Percentiles rank a stretch among this genome's conserved stretches.
phyloP scores from a whole-genome alignment of 768 basidiomycete species.

The Steccherinum ochraceum region DNA sequence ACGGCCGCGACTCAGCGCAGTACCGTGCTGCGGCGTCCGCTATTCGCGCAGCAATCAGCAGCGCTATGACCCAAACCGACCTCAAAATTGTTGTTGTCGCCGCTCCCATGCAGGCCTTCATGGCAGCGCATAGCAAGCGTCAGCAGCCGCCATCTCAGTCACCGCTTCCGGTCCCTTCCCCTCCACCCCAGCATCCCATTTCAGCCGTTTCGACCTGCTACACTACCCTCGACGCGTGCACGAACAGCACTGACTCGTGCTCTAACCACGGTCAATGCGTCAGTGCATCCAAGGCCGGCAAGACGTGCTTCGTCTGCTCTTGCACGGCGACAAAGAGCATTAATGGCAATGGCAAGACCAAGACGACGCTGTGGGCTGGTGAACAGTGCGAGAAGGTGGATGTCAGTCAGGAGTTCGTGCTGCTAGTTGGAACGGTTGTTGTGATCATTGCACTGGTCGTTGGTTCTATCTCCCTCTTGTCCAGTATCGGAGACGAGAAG shows the following conservation, averaged over 20 bases:
- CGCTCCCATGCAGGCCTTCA: conserved; percentile 22
- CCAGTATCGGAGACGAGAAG: conserved; percentile 50
- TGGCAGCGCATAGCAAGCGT: conserved; percentile 23
- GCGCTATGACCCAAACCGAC: conserved; percentile 31
- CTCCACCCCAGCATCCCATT: conserved; percentile 40
- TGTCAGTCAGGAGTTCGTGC: conserved; percentile 71
- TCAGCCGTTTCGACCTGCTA: conserved; percentile 61
- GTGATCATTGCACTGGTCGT: conserved; percentile 56
- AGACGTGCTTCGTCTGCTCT: conserved; percentile 41
- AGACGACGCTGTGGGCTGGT: conserved; percentile 69
- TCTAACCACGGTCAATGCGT: conserved; percentile 68
- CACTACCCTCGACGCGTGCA: conserved; percentile 45
- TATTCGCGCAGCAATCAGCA: conserved; percentile 43
- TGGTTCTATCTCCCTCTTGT: conserved; percentile 65
- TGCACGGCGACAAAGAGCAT: conserved; percentile 44
- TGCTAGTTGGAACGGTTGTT: conserved; percentile 64
- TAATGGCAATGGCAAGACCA: conserved; percentile 27
- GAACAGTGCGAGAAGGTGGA: conserved; percentile 73
- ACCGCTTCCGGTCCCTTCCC: conserved; percentile 37
- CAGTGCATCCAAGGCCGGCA: conserved; percentile 51
- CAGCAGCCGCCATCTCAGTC: conserved; percentile 34
- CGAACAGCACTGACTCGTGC: conserved; percentile 57
- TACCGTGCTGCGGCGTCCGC: conserved; percentile 41
- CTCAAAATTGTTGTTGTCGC: conserved; percentile 50
- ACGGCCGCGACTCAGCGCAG: conserved; percentile 46